These are phyloP conservation scores for Podaxis sp. DNA, from an alignment of 768 basidiomycete species.

Conservation along the genomic window DNA sequence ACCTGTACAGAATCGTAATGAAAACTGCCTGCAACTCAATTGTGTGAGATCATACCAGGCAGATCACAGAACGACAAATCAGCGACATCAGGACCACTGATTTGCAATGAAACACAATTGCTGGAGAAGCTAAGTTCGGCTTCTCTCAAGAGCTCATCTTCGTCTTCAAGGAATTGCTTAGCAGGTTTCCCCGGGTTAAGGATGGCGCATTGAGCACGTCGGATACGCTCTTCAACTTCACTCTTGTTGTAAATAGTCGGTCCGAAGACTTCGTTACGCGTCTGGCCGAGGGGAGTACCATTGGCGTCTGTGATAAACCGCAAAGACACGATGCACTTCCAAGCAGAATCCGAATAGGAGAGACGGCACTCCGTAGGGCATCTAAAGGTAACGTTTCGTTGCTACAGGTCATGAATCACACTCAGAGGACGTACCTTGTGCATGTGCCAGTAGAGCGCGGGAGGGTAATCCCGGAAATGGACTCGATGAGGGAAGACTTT, in stretches of 20 bases:
- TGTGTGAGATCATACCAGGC: conserved; percentile 39
- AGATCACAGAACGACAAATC: conserved; percentile 68
- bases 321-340: conserved; percentile 53
- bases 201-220: conserved; percentile 65
- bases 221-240: conserved; percentile 64
- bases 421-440: conserved; percentile 51
- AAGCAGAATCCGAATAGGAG: conserved; percentile 35
- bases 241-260: conserved; percentile 46
- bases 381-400: conserved; percentile 26
- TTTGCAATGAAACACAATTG: conserved; percentile 57
- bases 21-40: not conserved
- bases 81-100: conserved; percentile 58
- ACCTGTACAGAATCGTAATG: conserved; percentile 31
- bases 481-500: conserved; percentile 65
- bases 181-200: conserved; percentile 48
- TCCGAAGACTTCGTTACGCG: conserved; percentile 44
- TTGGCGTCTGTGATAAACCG: conserved; percentile 41
- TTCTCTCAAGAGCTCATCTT: conserved; percentile 21
- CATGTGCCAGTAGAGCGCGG: conserved; percentile 64
- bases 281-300: conserved; percentile 38
- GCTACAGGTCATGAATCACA: not conserved
- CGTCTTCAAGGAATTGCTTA: conserved; percentile 37
- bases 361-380: conserved; percentile 62
- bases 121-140: conserved; percentile 45
- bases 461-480: conserved; percentile 61